phyloP scores from a whole-genome alignment of 2,329 filamentous ascomycete genomes.

The Microsporum canis region DNA sequence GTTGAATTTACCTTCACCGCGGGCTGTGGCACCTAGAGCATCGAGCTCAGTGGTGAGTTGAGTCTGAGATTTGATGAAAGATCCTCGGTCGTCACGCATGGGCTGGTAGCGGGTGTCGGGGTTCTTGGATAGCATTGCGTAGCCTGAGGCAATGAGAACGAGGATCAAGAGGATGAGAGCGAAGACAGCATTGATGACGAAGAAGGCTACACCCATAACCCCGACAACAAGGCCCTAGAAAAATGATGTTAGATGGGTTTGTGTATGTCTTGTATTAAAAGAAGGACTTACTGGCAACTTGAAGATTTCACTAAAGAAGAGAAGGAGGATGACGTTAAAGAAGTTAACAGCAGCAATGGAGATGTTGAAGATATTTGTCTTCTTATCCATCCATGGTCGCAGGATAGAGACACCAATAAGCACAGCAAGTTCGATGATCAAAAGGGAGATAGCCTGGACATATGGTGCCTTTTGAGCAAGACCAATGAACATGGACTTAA shows the following conservation, averaged over 20 bases:
- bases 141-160: conserved; percentile 63
- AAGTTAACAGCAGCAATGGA: conserved; percentile 84
- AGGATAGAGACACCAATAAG: conserved; percentile 69
- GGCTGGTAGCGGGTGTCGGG: conserved; percentile 90
- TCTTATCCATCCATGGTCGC: conserved; percentile 97
- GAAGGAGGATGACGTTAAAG: conserved; percentile 74
- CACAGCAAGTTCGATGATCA: conserved; percentile 69
- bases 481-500: conserved; percentile 83
- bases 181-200: conserved; percentile 75
- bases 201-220: conserved; percentile 80
- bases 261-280: neutral
- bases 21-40: conserved; percentile 75
- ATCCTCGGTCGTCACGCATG: conserved; percentile 91
- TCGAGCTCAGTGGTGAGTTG: conserved; percentile 80
- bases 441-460: conserved; percentile 67
- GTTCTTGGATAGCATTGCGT: conserved; percentile 82
- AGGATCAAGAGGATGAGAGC: conserved; percentile 72
- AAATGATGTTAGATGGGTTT: conserved; percentile 1
- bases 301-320: conserved; percentile 82
- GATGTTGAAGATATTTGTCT: conserved; percentile 94
- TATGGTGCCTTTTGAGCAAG: conserved; percentile 60
- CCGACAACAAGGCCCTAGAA: conserved; percentile 62
- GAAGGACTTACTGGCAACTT: conserved; percentile 54
- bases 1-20: conserved; percentile 63
- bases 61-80: conserved; percentile 93